These are phyloP conservation scores for Botrytis squamosa DNA, from an alignment of 2,329 filamentous ascomycete species.

Conservation along the genomic window DNA sequence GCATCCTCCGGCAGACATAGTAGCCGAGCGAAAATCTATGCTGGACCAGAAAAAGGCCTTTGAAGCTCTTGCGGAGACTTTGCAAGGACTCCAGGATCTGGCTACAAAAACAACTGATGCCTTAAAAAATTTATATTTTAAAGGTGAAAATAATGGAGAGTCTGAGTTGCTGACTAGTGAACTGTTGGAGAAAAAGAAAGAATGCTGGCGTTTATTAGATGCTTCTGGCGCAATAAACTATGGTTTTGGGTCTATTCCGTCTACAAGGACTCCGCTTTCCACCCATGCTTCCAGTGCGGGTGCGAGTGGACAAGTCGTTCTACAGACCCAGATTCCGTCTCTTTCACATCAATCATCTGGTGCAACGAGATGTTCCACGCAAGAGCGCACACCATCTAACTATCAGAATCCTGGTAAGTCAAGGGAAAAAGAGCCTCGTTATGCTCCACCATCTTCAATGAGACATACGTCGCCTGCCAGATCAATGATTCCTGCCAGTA, in stretches of 20 bases:
- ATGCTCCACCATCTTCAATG: constrained; percentile 3
- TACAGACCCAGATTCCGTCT: constrained; percentile 31
- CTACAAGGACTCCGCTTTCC: constrained; percentile 19
- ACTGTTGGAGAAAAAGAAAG: constrained; percentile 33
- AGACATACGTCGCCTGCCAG: constrained; percentile 1
- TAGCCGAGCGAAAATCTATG: constrained; percentile 31
- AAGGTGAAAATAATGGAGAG: constrained; percentile 22
- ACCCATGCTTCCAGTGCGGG: constrained; percentile 29
- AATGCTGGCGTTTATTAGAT: constrained; percentile 31
- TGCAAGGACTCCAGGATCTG: constrained; percentile 10
- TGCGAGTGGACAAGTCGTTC: constrained; percentile 35
- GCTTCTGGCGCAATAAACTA: constrained; percentile 35
- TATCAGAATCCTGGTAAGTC: not conserved
- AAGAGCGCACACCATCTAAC: constrained; percentile 9
- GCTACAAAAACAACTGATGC: constrained; percentile 16
- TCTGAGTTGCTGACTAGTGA: constrained; percentile 28
- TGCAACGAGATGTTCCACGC: not conserved
- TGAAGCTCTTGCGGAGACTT: not conserved
- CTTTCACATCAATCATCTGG: not conserved
- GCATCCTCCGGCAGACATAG: constrained; percentile 29
- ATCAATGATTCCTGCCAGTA: not conserved
- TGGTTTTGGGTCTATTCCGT: constrained; percentile 30
- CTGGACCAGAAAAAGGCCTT: constrained; percentile 28
- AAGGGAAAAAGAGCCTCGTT: not conserved
- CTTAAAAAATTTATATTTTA: not conserved